Evolutionary conservation across 371 early-diverging fungal genomes (phyloP).

Genomic region (Batrachochytrium dendrobatidis): DNA sequence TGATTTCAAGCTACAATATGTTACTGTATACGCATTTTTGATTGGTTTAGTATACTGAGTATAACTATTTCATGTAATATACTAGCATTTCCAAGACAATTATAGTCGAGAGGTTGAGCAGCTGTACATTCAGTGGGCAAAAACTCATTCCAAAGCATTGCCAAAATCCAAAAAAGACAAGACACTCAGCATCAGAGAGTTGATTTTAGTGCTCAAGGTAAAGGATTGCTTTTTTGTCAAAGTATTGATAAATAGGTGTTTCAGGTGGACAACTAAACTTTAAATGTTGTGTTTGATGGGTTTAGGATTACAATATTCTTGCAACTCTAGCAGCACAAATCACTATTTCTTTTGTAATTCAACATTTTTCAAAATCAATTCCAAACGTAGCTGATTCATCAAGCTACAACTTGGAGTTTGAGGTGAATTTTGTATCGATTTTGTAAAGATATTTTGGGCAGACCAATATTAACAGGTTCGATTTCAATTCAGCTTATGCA

Average conservation of each 20-base stretch:
- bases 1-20: background rate
- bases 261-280: background rate
- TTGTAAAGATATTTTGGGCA: background rate
- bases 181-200: conserved; percentile 28
- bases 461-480: background rate
- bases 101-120: conserved; percentile 9
- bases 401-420: conserved; percentile 34
- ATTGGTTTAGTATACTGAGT: background rate
- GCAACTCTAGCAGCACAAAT: conserved; percentile 11
- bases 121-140: conserved; percentile 21
- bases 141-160: conserved; percentile 9
- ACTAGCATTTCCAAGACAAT: conserved; percentile 4
- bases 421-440: conserved; percentile 20
- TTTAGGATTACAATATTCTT: conserved; percentile 29
- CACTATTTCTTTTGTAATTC: conserved; percentile 18
- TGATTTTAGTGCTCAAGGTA: conserved; percentile 28
- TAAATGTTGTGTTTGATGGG: too few species aligned
- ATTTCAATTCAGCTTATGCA: too few species aligned
- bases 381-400: conserved; percentile 18
- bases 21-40: background rate
- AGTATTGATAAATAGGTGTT: background rate
- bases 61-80: conserved; percentile 10
- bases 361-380: conserved; percentile 12
- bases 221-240: background rate
- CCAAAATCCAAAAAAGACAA: conserved; percentile 15